Percentiles rank a stretch among this genome's conserved stretches.
phyloP scores from a whole-genome alignment of 2,329 filamentous ascomycete species.

The Stagonosporopsis chrysanthemi region DNA sequence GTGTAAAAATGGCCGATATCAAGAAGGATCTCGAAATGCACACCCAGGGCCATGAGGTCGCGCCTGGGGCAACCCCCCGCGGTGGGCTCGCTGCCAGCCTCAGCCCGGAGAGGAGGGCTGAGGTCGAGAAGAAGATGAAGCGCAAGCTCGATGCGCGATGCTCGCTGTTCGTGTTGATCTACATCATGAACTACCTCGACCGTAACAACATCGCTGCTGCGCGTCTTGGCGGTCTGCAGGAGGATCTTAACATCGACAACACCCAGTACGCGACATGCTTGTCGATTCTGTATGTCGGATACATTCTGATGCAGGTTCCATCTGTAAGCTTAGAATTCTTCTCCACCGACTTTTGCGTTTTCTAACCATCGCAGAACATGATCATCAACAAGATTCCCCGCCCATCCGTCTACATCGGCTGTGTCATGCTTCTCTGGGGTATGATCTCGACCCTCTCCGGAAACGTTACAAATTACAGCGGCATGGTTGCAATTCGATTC shows the following conservation, averaged over 20 bases:
- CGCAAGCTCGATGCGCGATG: conserved; percentile 45
- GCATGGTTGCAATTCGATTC: conserved; percentile 50
- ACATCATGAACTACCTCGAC: conserved; percentile 47
- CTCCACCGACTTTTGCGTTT: not conserved
- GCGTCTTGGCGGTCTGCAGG: conserved; percentile 43
- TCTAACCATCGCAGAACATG: conserved; percentile 35
- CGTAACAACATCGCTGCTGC: conserved; percentile 48
- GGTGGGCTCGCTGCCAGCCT: conserved; percentile 33
- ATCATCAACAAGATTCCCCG: conserved; percentile 49
- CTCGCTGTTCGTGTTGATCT: conserved; percentile 46
- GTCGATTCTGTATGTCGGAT: conserved; percentile 39
- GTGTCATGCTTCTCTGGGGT: conserved; percentile 52
- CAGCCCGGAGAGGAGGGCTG: conserved; percentile 37
- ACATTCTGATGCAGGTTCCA: conserved; percentile 14
- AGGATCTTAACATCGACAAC: conserved; percentile 39
- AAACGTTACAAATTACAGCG: conserved; percentile 42
- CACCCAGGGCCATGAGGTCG: conserved; percentile 13
- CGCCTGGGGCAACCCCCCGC: conserved; percentile 6
- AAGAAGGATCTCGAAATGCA: conserved; percentile 16
- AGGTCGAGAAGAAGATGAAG: conserved; percentile 47
- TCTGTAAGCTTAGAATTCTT: not conserved
- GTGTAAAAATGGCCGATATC: conserved; percentile 19
- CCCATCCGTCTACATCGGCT: conserved; percentile 47
- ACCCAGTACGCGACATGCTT: conserved; percentile 47
- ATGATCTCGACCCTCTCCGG: conserved; percentile 49